phyloP scores from a whole-genome alignment of 2,329 filamentous ascomycete genomes.

The Xylariaceae sp. region DNA sequence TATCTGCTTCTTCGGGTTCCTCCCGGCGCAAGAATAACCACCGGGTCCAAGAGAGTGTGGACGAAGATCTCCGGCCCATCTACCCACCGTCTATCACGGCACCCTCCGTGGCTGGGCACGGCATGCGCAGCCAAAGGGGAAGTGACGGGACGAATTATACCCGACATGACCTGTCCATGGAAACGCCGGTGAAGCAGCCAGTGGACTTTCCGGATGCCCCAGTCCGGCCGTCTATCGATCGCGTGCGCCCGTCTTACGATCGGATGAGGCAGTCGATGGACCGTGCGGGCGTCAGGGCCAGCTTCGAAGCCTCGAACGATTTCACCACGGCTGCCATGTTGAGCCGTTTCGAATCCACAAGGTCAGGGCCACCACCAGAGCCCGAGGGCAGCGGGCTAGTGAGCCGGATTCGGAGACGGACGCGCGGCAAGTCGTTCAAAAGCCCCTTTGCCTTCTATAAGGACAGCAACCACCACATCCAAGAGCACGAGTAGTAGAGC shows the following conservation, averaged over 20 bases:
- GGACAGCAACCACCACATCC: constrained; percentile 26
- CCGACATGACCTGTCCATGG: constrained; percentile 55
- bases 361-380: constrained; percentile 35
- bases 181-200: constrained; percentile 35
- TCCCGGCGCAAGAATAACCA: constrained; percentile 45
- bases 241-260: constrained; percentile 79
- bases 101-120: constrained; percentile 60
- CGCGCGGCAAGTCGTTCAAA: constrained; percentile 32
- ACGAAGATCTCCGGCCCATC: constrained; percentile 87
- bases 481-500: constrained; percentile 26
- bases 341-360: constrained; percentile 72
- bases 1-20: constrained; percentile 36
- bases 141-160: constrained; percentile 94
- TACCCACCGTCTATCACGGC: constrained; percentile 89
- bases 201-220: constrained; percentile 22
- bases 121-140: constrained; percentile 77
- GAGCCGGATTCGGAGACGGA: constrained; percentile 30
- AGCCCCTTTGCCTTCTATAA: constrained; percentile 27
- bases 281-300: constrained; percentile 59
- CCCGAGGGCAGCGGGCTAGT: constrained; percentile 25
- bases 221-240: constrained; percentile 54
- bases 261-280: constrained; percentile 84
- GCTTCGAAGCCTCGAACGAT: constrained; percentile 82
- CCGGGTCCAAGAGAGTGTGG: constrained; percentile 57
- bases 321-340: constrained; percentile 87